Evolutionary conservation across 345 rosid genomes (phyloP).

Genomic region (Raphanus raphanistrum): DNA sequence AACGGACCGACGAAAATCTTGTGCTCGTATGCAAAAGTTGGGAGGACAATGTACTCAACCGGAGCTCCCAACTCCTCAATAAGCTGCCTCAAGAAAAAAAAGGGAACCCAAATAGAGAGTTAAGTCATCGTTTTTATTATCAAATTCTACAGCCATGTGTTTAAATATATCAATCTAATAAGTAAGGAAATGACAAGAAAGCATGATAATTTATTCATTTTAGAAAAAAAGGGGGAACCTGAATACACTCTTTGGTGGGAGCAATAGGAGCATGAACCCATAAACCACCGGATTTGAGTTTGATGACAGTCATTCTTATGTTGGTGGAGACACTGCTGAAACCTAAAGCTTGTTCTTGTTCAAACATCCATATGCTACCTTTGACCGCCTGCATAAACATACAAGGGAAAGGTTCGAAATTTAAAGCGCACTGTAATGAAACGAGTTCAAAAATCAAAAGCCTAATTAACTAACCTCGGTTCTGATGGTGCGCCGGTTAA

Average conservation of each 20-base stretch:
- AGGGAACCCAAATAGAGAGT: constrained; percentile 1
- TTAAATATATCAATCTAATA: too few relatives aligned
- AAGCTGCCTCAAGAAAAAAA: constrained; percentile 48
- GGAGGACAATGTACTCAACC: constrained; percentile 79
- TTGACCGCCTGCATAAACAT: constrained; percentile 89
- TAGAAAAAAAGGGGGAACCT: constrained; percentile 42
- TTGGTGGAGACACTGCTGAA: constrained; percentile 96
- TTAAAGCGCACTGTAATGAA: too few relatives aligned
- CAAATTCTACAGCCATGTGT: too few relatives aligned
- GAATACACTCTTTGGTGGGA: constrained; percentile 93
- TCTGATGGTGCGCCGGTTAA: constrained; percentile 78
- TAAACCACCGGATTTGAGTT: constrained; percentile 92
- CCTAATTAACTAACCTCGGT: constrained; percentile 60
- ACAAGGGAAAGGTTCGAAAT: too few relatives aligned
- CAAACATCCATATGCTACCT: constrained; percentile 90
- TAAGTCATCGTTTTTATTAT: too few relatives aligned
- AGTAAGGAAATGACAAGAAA: background rate
- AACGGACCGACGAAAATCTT: constrained; percentile 95
- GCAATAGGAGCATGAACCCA: constrained; percentile 99
- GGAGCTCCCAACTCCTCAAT: constrained; percentile 86
- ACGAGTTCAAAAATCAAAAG: background rate
- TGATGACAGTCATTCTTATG: constrained; percentile 94
- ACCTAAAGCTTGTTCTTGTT: constrained; percentile 97
- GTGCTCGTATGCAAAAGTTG: constrained; percentile 96
- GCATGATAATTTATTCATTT: constrained; percentile 7